Evolutionary conservation across 306 rosid species (phyloP).

Genomic region (Crotalaria pallida): DNA sequence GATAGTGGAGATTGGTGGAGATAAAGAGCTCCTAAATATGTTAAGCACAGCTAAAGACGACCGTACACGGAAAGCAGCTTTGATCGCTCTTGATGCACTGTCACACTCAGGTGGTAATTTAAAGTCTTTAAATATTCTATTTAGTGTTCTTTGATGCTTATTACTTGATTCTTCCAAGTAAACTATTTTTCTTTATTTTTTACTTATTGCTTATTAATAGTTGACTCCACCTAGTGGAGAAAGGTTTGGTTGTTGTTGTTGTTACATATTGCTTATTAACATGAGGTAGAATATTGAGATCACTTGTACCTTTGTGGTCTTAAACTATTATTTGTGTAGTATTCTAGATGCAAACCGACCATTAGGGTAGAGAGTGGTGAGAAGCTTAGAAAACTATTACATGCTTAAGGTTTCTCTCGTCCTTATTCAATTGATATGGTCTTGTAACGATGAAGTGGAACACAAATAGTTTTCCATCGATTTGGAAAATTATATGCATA

Average conservation of each 20-base stretch:
- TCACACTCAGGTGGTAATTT: slow-evolving; percentile 61
- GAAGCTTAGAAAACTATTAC: slow-evolving; percentile 1
- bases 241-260: no score
- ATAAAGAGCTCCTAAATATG: slow-evolving; percentile 66
- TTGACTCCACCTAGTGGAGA: no score
- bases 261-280: no score
- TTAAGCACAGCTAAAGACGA: slow-evolving; percentile 76
- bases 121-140: neutral
- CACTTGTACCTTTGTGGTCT: no score
- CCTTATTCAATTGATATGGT: neutral
- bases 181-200: neutral
- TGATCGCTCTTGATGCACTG: slow-evolving; percentile 68
- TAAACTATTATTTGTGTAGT: slow-evolving; percentile 1
- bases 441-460: slow-evolving; percentile 5
- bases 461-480: neutral
- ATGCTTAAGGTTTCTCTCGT: neutral
- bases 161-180: neutral
- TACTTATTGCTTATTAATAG: neutral
- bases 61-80: slow-evolving; percentile 81
- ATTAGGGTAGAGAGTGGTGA: neutral
- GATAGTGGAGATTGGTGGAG: slow-evolving; percentile 81
- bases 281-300: no score
- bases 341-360: neutral
- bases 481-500: neutral
- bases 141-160: neutral